These are phyloP conservation scores for Chlamydomonas applanata DNA, from an alignment of 139 green algal species.

Conservation along the genomic window DNA sequence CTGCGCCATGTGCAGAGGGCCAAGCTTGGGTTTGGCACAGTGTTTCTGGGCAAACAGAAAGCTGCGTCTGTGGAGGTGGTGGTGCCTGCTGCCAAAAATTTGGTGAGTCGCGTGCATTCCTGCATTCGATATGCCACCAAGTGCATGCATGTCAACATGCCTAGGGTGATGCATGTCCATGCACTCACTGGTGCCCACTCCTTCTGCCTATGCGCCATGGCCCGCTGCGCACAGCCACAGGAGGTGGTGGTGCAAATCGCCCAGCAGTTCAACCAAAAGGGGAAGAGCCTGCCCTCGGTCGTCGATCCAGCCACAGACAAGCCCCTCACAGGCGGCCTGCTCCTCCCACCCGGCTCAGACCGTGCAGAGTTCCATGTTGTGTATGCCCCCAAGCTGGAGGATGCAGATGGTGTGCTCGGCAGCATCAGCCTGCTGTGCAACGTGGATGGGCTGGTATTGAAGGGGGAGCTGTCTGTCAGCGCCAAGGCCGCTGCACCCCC, in stretches of 20 bases:
- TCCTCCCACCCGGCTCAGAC: neutral
- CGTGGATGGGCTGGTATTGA: neutral
- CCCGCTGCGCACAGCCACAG: no score
- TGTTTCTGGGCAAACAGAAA: neutral
- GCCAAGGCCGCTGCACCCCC: neutral
- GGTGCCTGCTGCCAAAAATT: neutral
- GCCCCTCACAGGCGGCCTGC: no score
- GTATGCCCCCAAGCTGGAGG: neutral
- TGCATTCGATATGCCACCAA: no score
- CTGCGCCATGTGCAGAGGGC: neutral
- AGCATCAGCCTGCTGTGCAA: constrained; percentile 8
- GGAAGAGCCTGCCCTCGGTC: no score
- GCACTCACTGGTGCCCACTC: no score
- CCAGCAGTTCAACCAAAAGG: no score
- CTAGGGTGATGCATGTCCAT: neutral
- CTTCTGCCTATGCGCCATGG: no score
- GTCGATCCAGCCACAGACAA: no score
- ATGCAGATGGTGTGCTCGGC: neutral
- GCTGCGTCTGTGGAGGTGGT: neutral
- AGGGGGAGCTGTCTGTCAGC: constrained; percentile 2
- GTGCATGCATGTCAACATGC: neutral
- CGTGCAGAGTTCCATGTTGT: neutral
- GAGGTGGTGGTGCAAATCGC: no score
- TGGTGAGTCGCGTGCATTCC: no score
- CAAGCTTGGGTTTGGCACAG: constrained; percentile 5